Conservation (phyloP, 1,284 basidiomycete genomes). For the Wallemia ichthyophaga region DNA sequence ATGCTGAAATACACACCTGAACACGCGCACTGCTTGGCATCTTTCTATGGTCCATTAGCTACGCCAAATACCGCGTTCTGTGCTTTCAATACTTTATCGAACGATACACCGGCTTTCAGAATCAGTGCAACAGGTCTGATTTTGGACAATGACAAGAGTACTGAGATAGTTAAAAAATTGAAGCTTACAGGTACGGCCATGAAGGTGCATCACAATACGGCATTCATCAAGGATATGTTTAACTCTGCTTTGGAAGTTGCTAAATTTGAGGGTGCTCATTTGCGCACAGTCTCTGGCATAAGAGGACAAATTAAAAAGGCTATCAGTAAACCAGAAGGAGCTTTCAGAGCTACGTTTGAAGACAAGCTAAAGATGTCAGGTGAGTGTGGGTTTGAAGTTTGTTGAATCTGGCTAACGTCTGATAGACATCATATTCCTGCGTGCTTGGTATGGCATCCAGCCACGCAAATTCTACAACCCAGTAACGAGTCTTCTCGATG, state of each 20-base stretch:
- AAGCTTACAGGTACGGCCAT: conserved; percentile 82
- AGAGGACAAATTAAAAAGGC: conserved; percentile 92
- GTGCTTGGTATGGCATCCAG: conserved; percentile 87
- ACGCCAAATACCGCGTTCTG: conserved; percentile 92
- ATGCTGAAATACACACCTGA: conserved; percentile 99
- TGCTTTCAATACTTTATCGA: conserved; percentile 62
- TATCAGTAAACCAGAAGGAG: conserved; percentile 69
- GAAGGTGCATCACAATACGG: conserved; percentile 98
- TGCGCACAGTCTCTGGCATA: conserved; percentile 82
- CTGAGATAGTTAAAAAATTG: conserved; percentile 92
- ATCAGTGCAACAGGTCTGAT: conserved; percentile 84
- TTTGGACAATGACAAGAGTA: conserved; percentile 64
- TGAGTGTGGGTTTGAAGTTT: conserved; percentile 19
- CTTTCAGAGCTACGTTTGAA: conserved; percentile 87
- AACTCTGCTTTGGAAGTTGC: conserved; percentile 69
- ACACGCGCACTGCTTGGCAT: conserved; percentile 96
- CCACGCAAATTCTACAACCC: conserved; percentile 92
- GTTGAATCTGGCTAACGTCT: not conserved
- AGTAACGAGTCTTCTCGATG: conserved; percentile 61
- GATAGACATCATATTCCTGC: conserved; percentile 81
- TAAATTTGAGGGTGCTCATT: conserved; percentile 90
- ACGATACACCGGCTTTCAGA: conserved; percentile 43
- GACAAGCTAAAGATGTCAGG: conserved; percentile 91
- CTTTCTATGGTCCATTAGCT: conserved; percentile 73
- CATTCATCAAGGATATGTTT: conserved; percentile 97